Base-by-base conservation (phyloP, 495 filamentous ascomycete genomes). In the Aspergillus sparsus region DNA sequence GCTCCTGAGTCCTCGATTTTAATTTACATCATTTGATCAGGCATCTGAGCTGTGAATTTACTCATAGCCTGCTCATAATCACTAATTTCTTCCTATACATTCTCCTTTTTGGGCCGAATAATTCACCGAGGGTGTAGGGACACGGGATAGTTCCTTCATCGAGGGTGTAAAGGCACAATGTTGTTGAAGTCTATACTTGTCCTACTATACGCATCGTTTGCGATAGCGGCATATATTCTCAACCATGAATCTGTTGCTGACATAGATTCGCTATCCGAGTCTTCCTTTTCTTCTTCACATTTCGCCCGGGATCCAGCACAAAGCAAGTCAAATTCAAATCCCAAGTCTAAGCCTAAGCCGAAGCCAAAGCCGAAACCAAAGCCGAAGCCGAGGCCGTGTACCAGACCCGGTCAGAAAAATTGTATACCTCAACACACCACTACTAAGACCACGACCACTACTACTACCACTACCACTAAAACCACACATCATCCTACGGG, bases 211-310 rank as follows among this genome's bases (percentile, higher is more conserved):
- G 39, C 39, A 11, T 42, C 6, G 4, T 42, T 4, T 42, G 12
- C 39, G 5, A 42, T 15, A 42, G 39, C 39, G 15, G 39, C 39
- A 42, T 9, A 11, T 15, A 42, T 42, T 5, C 9, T 11, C 39
- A 42, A 11, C 39, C 39, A 11, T 42, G 39, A 15, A 5, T 15
- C 39, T 42, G 39, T 12, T 42, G 39, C 9, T 42, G 39, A 5
- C 5, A 42, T 42, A 42, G 39, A 42, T 42, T 51, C 16, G 33
- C 16, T 53, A 6, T 36, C 49, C 33, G 49, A 53, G 16, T 36
- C 32, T 53, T 53, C 49, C 10, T 53, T 36, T 6, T 51, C 21
- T 18, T 36, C 49, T 10, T n/a, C 49, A 16, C 31, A 13, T 42
- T 42, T 1, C 9, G 12, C 39, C 15, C 39, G 39, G 39, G 37